Evolutionary conservation across 352 stramenopile species (phyloP), one percentile per base, ranked within the genome.

Genomic region (Phytophthora palmivora): DNA sequence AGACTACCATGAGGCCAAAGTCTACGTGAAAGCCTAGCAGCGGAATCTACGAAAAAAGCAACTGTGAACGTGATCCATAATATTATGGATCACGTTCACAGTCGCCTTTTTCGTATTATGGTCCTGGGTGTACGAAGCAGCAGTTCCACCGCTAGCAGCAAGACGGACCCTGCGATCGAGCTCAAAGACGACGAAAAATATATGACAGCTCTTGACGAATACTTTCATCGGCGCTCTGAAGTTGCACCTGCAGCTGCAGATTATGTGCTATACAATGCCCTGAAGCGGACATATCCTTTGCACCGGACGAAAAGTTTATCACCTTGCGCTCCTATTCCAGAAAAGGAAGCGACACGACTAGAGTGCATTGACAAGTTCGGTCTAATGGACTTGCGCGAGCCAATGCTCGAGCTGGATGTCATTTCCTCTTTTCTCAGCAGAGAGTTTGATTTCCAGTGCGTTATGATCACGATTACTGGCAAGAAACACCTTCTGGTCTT

Each of bases 391-490:
- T 65, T 84, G 15, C 44, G 41, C 3, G 52, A 52, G 11, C 65
- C 60, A 10, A 55, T 70, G 63, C 65, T 18, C 12, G 77, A 87
- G 53, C 56, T 84, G 28, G 70, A 76, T 39, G 72, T 86, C 41
- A 77, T 88, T 36, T 85, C 75, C 45, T 52, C 69, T 7, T 67
- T 88, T 33, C 65, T 74, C 7, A 70, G 69, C 24, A 63, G 64
- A 21, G 73, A 85, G 39, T 46, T 88, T 12, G 62, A 62, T 9
- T 81, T 76, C 44, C 71, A 79, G 15, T 73, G 67, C 26, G 77
- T 53, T 26, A 68, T 83, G 43, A 70, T 88, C 54, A 86, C 74
- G 19, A 80, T 88, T 24, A 58, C 86, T 1, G 75, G 72, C 41
- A 51, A 78, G 34, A 64, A 67, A 26, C 65, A 76, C 37, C 61